Evolutionary conservation across 352 stramenopile genomes (phyloP).

Genomic region (Aphanomyces astaci): DNA sequence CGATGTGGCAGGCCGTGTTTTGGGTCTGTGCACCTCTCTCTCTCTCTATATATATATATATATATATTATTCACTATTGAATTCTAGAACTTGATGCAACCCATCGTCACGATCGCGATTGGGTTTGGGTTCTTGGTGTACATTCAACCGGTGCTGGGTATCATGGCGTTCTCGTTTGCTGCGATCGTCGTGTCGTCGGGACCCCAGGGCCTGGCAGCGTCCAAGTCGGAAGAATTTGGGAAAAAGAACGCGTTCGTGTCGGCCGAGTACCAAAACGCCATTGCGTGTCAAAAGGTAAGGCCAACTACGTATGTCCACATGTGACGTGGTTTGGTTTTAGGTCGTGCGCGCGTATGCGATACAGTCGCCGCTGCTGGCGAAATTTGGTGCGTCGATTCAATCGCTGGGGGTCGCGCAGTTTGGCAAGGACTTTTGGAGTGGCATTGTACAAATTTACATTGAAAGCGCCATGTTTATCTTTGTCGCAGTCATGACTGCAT

Average conservation of each 20-base stretch:
- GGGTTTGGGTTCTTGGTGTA: constrained; percentile 9
- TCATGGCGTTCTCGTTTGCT: constrained; percentile 18
- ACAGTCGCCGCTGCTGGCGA: neutral
- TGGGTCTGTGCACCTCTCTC: constrained; percentile 4
- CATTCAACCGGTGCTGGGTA: neutral
- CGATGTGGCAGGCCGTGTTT: constrained; percentile 22
- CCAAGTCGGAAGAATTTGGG: constrained; percentile 16
- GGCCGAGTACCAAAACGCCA: constrained; percentile 20
- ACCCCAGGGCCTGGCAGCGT: neutral
- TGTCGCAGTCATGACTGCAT: constrained; percentile 8
- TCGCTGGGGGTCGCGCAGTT: constrained; percentile 2
- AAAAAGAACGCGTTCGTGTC: constrained; percentile 7
- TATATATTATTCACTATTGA: neutral
- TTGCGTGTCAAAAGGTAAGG: constrained; percentile 23
- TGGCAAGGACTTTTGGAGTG: constrained; percentile 21
- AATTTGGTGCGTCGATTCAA: constrained; percentile 11
- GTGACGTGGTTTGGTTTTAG: no score
- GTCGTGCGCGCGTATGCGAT: constrained; percentile 15
- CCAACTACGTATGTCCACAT: no score
- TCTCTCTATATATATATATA: neutral
- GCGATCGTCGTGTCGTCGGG: constrained; percentile 8
- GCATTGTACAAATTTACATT: constrained; percentile 22
- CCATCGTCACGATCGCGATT: constrained; percentile 8
- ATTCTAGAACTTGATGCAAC: constrained; percentile 5
- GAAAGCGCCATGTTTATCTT: constrained; percentile 17